A percentile compares a stretch with the other conserved stretches of the same genome.
Evolutionary conservation across 768 basidiomycete genomes (phyloP).

Genomic region (Serendipita sp.): DNA sequence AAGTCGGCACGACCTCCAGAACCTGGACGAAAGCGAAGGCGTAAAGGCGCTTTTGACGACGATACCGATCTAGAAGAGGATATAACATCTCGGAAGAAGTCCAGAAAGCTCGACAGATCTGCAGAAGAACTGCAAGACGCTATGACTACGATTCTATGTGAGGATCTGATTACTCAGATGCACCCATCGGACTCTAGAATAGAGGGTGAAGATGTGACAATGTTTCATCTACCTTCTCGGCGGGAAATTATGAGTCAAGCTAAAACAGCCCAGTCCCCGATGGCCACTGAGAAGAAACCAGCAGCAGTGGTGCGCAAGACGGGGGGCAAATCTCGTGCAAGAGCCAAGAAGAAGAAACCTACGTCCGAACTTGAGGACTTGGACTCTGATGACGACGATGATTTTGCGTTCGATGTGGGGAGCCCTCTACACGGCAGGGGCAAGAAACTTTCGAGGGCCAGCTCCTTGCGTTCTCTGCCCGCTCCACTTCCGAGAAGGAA

Average conservation of each 20-base stretch:
- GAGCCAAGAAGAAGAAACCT: background rate
- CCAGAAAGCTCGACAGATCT: background rate
- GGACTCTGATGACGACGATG: background rate
- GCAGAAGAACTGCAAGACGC: background rate
- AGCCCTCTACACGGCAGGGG: background rate
- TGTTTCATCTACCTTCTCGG: background rate
- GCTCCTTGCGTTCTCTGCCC: background rate
- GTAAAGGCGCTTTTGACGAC: background rate
- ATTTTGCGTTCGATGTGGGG: background rate
- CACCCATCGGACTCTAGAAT: background rate
- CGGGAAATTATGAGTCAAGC: background rate
- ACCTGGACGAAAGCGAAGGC: background rate
- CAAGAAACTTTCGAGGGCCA: background rate
- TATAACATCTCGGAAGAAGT: background rate
- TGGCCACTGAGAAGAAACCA: background rate
- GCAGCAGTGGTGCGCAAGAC: background rate
- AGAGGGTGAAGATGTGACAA: background rate
- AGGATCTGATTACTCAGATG: background rate
- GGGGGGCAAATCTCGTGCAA: background rate
- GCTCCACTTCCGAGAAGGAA: background rate
- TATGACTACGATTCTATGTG: background rate
- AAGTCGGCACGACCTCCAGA: background rate
- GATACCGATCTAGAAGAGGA: conserved; percentile 3
- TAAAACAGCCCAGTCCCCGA: background rate
- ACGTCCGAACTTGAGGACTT: background rate